Conservation (phyloP, 179 eudicot genomes). For the Pouteria campechiana region DNA sequence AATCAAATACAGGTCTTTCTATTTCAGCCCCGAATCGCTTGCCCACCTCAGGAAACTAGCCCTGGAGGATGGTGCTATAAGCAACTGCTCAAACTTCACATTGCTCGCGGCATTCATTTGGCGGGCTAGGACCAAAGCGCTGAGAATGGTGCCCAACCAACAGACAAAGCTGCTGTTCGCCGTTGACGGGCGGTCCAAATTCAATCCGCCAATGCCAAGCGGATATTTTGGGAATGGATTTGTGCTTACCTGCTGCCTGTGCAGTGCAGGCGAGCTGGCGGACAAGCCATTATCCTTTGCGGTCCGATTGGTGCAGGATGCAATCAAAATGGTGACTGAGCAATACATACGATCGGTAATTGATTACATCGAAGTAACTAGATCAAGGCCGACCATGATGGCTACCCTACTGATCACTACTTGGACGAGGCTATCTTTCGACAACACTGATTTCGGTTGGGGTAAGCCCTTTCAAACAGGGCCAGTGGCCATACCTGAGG, state of each 20-base stretch:
- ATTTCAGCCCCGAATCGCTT: background rate
- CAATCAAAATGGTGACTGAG: constrained; percentile 17
- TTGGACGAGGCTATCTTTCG: constrained; percentile 5
- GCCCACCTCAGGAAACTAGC: background rate
- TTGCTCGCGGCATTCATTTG: constrained; percentile 27
- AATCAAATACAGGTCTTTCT: constrained; percentile 1
- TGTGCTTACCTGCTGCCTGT: constrained; percentile 21
- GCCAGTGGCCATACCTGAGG: constrained; percentile 4
- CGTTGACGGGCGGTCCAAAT: constrained; percentile 38
- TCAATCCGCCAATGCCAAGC: constrained; percentile 28
- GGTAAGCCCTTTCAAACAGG: constrained; percentile 4
- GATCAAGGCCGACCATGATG: background rate
- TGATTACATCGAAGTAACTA: constrained; percentile 8
- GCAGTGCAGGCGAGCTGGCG: constrained; percentile 24
- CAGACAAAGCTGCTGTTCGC: constrained; percentile 38
- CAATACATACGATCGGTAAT: constrained; percentile 2
- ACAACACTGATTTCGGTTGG: constrained; percentile 9
- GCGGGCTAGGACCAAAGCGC: constrained; percentile 28
- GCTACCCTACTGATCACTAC: constrained; percentile 3
- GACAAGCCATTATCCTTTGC: constrained; percentile 23
- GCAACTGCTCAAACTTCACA: constrained; percentile 1
- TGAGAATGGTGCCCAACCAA: constrained; percentile 27
- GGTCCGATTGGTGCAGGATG: constrained; percentile 23
- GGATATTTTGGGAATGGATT: constrained; percentile 48
- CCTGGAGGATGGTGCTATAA: background rate